Base-by-base conservation (phyloP, 2,329 filamentous ascomycete species). In the Claviceps pazoutovae region DNA sequence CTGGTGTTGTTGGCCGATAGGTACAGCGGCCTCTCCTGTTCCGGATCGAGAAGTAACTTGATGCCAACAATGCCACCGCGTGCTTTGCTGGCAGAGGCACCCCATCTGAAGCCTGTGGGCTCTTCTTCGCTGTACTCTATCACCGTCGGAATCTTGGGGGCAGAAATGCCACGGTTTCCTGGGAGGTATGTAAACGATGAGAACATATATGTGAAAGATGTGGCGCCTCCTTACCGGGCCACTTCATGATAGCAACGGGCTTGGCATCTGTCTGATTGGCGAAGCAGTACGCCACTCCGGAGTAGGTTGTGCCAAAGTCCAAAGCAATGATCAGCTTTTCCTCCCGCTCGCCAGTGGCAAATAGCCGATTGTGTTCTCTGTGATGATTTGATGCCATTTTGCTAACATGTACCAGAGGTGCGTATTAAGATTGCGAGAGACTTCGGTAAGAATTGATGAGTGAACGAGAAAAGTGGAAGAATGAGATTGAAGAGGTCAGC, bases 291-390 rank as follows among this genome's bases (percentile, higher is more conserved):
- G 73, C 73, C n/a, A 78, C 66, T 26, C 74, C 74, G 14, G 74
- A 76, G 58, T 73, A 79, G 3, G 75, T 79, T 6, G 75, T 79
- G 30, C 76, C 75, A 57, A 79, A 78, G 58, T 78, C 75, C 54
- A 79, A 71, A 19, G 72, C 74, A 54, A 77, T 68, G 48, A 77
- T 68, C 53, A 77, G 70, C 59, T 66, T 71, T 56, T 51, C 49
- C 6, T 48, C 46, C 11, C 30, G 16, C 17, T 38, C 34, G 1
- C 14, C n/a, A n/a, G 16, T 17, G 21, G 43, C 43, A 26, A 1
- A 30, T 7, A 5, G 21, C 42, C 16, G 42, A 13, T 16, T 6
- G 19, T 19, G 6, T 13, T 21, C 9, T 16, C 8, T n/a, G 11
- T 43, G 16, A 9, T 1, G 8, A 2, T 14, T 36, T 14, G 7